Evolutionary conservation across 1,284 basidiomycete genomes (phyloP), one percentile per base, ranked within the genome.

Genomic region (Xerocomus amazonicus): DNA sequence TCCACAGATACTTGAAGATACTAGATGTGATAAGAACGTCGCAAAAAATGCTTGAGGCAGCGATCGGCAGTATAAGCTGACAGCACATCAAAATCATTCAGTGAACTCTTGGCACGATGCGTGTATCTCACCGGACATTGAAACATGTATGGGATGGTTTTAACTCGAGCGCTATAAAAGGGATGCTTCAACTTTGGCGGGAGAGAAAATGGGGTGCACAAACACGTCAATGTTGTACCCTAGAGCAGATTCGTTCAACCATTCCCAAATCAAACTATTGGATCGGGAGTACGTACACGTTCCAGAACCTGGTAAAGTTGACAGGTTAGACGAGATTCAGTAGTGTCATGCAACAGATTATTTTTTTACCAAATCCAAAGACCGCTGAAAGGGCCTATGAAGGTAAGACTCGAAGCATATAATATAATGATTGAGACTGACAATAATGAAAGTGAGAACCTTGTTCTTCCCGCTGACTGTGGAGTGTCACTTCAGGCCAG

Each of bases 1-100:
- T 56, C 56, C 50, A 57, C 54, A 59, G 38, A 13, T 57, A 57
- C 26, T 47, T 53, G 34, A 57, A 48, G 32, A 56, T 12, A 1
- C 27, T 40, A 1, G 1, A 23, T 14, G 47, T 48, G 28, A 59
- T 59, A 9, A 59, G 16, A 13, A 48, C 6, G 26, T 59, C 50
- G 9, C 50, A 50, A 1, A 44, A 0, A 4, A 32, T 35, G 6
- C 8, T 37, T 9, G 33, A 0, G 13, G 14, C 8, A 8, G 56
- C 12, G 12, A 17, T 32, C 0, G 41, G 43, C 6, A 53, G 13
- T 48, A 56, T 41, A 6, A 52, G 16, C 56, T 57, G 27, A 34
- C 3, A 35, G 29, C 4, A n/a, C 3, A 10, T 26, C 16, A 28
- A 9, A 27, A 41, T 48, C 14, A 45, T 32, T 3, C 8, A 14